Percentiles rank a stretch among this genome's conserved stretches.
phyloP scores from a whole-genome alignment of 257 asterid species.

The Galeopsis tetrahit region DNA sequence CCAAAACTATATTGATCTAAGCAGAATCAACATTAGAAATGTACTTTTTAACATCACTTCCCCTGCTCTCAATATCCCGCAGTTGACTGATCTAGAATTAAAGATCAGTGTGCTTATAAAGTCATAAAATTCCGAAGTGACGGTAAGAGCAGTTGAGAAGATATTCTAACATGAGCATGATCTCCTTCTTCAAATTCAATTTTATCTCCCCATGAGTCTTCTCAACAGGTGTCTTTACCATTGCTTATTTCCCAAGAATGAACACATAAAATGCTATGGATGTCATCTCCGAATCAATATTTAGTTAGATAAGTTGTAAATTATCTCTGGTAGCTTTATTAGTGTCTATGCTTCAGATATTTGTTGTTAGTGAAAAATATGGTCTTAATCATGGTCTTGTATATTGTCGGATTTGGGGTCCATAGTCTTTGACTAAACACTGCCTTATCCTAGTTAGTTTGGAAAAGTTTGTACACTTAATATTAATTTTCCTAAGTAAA shows the following conservation, averaged over 20 bases:
- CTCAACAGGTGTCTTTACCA: neutral
- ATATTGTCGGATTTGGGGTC: neutral
- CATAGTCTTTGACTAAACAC: neutral
- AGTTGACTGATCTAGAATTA: neutral
- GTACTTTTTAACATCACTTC: neutral
- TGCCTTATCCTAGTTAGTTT: neutral
- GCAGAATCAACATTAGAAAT: neutral
- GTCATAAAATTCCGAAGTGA: neutral
- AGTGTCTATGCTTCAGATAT: neutral
- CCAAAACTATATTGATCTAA: neutral
- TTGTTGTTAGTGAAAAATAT: neutral
- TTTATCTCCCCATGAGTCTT: slow-evolving; percentile 6
- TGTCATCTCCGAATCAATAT: neutral
- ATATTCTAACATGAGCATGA: neutral
- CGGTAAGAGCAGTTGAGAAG: neutral
- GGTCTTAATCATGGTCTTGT: neutral
- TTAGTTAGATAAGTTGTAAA: slow-evolving; percentile 15
- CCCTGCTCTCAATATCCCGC: slow-evolving; percentile 7
- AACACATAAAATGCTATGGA: neutral
- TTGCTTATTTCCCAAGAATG: neutral
- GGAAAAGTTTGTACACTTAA: neutral
- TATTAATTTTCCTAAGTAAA: neutral
- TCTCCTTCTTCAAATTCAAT: slow-evolving; percentile 6
- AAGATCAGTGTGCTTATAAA: neutral
- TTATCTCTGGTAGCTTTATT: slow-evolving; percentile 18